phyloP scores from a whole-genome alignment of 2,329 filamentous ascomycete genomes.

The Cordyceps tenuipes region DNA sequence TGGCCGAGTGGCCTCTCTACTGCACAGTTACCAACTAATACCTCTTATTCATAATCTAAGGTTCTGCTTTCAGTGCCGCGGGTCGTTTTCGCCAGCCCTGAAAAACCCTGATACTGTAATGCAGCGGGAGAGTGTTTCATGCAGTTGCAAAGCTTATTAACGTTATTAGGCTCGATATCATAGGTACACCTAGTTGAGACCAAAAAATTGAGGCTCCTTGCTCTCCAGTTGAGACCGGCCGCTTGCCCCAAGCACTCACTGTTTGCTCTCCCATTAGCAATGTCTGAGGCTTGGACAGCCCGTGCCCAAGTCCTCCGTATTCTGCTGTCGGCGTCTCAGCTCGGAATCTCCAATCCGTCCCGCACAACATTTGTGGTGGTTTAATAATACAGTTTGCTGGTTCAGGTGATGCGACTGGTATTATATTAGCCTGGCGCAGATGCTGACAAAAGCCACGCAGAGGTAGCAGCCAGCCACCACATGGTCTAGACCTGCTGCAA shows the following conservation, averaged over 20 bases:
- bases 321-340: not conserved
- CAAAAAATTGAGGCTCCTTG: not conserved
- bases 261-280: not conserved
- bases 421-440: not conserved
- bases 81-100: no score
- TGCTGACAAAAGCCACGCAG: constrained; percentile 2
- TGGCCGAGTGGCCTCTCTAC: no score
- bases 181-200: no score
- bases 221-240: not conserved
- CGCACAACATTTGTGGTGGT: not conserved
- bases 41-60: no score
- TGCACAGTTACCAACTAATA: not conserved
- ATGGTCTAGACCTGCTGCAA: constrained; percentile 5
- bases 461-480: not conserved
- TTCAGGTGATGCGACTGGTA: not conserved
- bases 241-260: not conserved
- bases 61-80: no score
- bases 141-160: not conserved
- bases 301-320: not conserved
- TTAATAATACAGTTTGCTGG: not conserved
- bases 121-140: no score
- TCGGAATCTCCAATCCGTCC: not conserved
- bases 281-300: not conserved
- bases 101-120: no score
- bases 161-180: no score